Evolutionary conservation across 1,284 basidiomycete species (phyloP).

Genomic region (Pyrrhoderma lamaoense): DNA sequence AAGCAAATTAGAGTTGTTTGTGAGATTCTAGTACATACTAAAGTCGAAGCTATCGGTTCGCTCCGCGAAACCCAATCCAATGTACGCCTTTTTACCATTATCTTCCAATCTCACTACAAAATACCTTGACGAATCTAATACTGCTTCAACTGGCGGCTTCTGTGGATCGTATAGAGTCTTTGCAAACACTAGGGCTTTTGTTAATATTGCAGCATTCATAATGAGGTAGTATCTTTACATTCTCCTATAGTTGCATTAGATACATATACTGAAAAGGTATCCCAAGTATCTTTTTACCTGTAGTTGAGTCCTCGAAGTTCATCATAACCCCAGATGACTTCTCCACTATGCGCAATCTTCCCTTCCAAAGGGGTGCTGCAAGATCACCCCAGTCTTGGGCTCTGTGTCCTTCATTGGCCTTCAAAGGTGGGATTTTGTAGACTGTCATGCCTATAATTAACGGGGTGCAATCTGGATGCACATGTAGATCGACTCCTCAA

Average conservation of each 20-base stretch:
- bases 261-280: neutral
- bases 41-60: conserved; percentile 92
- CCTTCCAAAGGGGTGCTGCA: conserved; percentile 80
- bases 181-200: conserved; percentile 73
- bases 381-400: conserved; percentile 85
- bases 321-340: conserved; percentile 52
- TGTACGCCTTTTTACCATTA: conserved; percentile 79
- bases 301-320: conserved; percentile 69
- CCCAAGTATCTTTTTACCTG: conserved; percentile 44
- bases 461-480: neutral
- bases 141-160: conserved; percentile 85
- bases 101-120: conserved; percentile 93
- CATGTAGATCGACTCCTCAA: conserved; percentile 18
- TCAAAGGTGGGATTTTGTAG: conserved; percentile 77
- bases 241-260: conserved; percentile 38
- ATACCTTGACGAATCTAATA: conserved; percentile 93
- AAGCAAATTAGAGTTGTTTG: conserved; percentile 1
- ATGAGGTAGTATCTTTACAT: conserved; percentile 31
- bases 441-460: conserved; percentile 30
- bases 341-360: conserved; percentile 79
- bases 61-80: conserved; percentile 91
- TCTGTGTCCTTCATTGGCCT: conserved; percentile 77
- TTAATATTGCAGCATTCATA: conserved; percentile 7
- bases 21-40: conserved; percentile 45
- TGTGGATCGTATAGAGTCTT: conserved; percentile 80